A percentile compares a stretch with the other conserved stretches of the same genome.
Conservation (phyloP, 2,329 filamentous ascomycete species). For the Fusarium sp. region DNA sequence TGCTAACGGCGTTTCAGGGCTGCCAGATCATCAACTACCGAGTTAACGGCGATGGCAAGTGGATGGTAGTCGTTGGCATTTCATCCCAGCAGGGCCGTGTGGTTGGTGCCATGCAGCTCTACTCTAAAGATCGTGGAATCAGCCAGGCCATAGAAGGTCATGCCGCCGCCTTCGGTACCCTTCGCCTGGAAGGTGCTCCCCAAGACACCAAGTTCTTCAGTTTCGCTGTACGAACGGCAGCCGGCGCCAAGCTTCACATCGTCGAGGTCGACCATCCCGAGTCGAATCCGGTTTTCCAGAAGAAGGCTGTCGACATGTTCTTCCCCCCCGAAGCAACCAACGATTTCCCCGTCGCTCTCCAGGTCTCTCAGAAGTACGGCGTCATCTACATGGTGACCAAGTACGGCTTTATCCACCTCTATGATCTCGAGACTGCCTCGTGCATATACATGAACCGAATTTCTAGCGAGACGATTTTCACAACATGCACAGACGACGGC, state of each 20-base stretch:
- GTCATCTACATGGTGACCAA: constrained; percentile 98
- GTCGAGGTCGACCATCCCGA: constrained; percentile 96
- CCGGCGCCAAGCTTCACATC: constrained; percentile 94
- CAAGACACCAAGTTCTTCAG: constrained; percentile 95
- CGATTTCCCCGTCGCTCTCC: constrained; percentile 98
- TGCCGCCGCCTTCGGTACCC: constrained; percentile 90
- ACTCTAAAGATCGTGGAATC: constrained; percentile 94
- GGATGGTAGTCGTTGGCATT: constrained; percentile 98
- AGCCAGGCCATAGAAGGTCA: constrained; percentile 98
- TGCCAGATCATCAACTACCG: constrained; percentile 99
- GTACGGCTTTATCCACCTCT: constrained; percentile 98
- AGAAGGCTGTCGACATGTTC: constrained; percentile 97
- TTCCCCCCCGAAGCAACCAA: constrained; percentile 95
- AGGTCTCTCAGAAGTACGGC: constrained; percentile 95
- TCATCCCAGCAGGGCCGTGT: constrained; percentile 92
- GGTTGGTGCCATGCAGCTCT: constrained; percentile 95
- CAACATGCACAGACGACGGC: constrained; percentile 83
- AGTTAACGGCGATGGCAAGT: constrained; percentile 93
- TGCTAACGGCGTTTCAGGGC: constrained; percentile 62
- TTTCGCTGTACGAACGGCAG: constrained; percentile 90
- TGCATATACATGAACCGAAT: constrained; percentile 99
- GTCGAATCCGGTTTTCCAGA: constrained; percentile 87
- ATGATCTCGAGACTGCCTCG: constrained; percentile 93
- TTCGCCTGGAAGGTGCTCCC: constrained; percentile 87
- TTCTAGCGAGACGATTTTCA: constrained; percentile 98